Percentiles rank a stretch among this genome's conserved stretches.
Conservation (phyloP, 768 basidiomycete species). For the Calocybe gangraenosa region DNA sequence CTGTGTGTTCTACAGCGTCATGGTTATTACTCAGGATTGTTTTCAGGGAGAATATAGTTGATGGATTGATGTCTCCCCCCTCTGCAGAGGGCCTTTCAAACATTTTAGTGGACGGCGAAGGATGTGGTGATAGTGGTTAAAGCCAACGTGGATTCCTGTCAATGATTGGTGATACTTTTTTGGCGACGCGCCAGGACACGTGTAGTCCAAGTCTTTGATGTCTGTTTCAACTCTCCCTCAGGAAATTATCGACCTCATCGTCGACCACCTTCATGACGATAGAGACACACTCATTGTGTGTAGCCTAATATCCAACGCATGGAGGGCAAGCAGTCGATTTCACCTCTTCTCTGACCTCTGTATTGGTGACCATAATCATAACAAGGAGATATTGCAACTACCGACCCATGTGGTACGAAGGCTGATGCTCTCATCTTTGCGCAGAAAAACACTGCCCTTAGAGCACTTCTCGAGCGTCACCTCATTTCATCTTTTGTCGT, state of each 20-base stretch:
- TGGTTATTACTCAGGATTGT: conserved; percentile 67
- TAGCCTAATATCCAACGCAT: no score
- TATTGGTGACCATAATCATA: not conserved
- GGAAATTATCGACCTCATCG: no score
- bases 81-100: conserved; percentile 2
- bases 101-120: no score
- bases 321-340: not conserved
- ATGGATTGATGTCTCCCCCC: conserved; percentile 7
- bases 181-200: conserved; percentile 14
- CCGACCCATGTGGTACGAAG: not conserved
- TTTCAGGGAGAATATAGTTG: conserved; percentile 51
- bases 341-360: not conserved
- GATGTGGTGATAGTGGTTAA: not conserved
- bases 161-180: conserved; percentile 3
- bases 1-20: conserved; percentile 57
- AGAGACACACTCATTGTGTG: no score
- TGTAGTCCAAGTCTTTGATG: no score
- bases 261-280: no score
- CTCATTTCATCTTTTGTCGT: not conserved
- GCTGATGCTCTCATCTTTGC: not conserved
- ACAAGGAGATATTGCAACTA: not conserved
- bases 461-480: not conserved
- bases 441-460: not conserved
- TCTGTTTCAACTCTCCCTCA: no score
- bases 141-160: conserved; percentile 8